Base-by-base conservation (phyloP, 108 stramenopile genomes). In the Conticribra weissflogii region DNA sequence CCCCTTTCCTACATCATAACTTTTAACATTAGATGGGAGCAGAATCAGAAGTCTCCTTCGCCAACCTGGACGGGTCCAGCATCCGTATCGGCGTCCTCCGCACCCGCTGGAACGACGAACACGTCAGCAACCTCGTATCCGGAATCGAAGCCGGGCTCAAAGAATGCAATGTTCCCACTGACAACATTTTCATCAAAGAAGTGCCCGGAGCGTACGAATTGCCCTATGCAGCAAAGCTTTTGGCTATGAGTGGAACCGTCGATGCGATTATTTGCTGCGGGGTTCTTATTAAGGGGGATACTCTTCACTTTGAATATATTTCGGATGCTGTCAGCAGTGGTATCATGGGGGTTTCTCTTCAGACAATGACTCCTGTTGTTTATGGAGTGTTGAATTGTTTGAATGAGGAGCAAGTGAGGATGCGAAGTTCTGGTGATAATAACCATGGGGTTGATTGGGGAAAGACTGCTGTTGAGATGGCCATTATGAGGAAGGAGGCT, bases 231-330 rank as follows among this genome's bases (percentile, higher is more conserved):
- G 97, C 98, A 17, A 68, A 86, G 59, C 96, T 96, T 52, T 82
- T 98, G 55, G 96, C 98, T 5, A 66, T 96, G 75, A 92, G 89
- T 8, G 93, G 93, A n/a, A 94, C 94, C 17, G 94, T 97, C 50
- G 99, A 98, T 76, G 97, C 96, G 52, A 91, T 99, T 59, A 86
- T 99, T 32, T 90, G 88, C 65, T 59, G 94, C 47, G 99, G 99
- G 8, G 97, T 97, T 16, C 81, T 99, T 41, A 96, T 99, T 85
- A 99, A 99, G 82, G 99, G 99, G 3, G 97, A 98, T 22, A 99
- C 99, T 23, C 85, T 93, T 83, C 99, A 99, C 73, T 99, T 98
- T 72, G 99, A 99, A 86, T 98, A 98, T 83, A 99, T 99, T 78
- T 83, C 90, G 54, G 95, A 96, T 28, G 87, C 97, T 46, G 95